phyloP scores from a whole-genome alignment of 2,329 filamentous ascomycete species.

The Teratosphaeria viscida region DNA sequence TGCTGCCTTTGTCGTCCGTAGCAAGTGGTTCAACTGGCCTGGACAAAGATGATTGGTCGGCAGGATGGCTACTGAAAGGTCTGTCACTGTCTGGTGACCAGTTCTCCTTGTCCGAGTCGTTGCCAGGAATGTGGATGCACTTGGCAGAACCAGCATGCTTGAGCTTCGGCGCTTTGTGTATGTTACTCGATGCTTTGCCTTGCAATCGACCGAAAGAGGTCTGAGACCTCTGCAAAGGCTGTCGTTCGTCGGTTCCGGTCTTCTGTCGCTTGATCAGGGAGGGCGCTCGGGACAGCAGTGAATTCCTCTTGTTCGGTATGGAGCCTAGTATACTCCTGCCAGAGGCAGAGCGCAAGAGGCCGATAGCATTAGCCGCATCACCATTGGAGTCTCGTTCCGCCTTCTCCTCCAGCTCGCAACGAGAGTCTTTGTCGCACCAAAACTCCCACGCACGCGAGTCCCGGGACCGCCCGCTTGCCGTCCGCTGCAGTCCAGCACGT shows the following conservation, averaged over 20 bases:
- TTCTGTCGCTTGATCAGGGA: conserved; percentile 36
- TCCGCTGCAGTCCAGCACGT: conserved; percentile 28
- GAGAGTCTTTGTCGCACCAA: conserved; percentile 70
- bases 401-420: conserved; percentile 69
- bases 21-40: conserved; percentile 2
- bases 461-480: conserved; percentile 60
- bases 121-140: conserved; percentile 40
- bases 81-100: conserved; percentile 50
- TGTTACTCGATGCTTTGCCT: conserved; percentile 1
- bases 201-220: conserved; percentile 24
- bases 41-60: background rate
- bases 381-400: conserved; percentile 71
- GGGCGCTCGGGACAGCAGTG: conserved; percentile 19
- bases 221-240: conserved; percentile 21
- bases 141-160: conserved; percentile 21
- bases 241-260: conserved; percentile 18
- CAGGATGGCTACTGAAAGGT: background rate
- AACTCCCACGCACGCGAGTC: conserved; percentile 88
- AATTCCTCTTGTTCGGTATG: conserved; percentile 58
- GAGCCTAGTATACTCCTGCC: conserved; percentile 40
- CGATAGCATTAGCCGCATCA: conserved; percentile 72
- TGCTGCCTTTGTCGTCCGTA: background rate
- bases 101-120: conserved; percentile 93
- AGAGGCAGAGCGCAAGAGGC: conserved; percentile 63
- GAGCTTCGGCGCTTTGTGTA: conserved; percentile 10